Percentiles rank a stretch among this genome's conserved stretches.
These are phyloP conservation scores for Xylaria intraflava DNA, from an alignment of 495 filamentous ascomycete genomes.

Conservation along the genomic window DNA sequence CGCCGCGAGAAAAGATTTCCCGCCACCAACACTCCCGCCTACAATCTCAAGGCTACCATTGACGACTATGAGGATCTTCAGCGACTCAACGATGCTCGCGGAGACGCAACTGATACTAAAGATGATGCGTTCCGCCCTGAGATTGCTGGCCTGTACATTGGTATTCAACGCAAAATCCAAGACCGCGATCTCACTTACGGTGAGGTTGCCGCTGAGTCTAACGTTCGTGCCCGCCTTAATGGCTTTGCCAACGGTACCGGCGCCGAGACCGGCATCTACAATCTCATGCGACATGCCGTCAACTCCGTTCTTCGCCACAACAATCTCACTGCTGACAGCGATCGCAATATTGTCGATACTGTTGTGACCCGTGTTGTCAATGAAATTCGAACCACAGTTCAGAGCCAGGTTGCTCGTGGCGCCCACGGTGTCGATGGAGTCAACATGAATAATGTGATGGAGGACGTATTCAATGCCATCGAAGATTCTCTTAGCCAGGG, in stretches of 20 bases:
- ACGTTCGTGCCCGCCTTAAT: slow-evolving; percentile 15
- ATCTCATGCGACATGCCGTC: slow-evolving; percentile 23
- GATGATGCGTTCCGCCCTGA: slow-evolving; percentile 13
- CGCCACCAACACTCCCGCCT: slow-evolving; percentile 4
- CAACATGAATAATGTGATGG: slow-evolving; percentile 18
- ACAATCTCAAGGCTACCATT: slow-evolving; percentile 7
- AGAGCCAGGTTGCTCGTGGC: slow-evolving; percentile 7
- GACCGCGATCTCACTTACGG: slow-evolving; percentile 19
- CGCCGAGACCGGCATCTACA: slow-evolving; percentile 20
- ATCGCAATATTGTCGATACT: slow-evolving; percentile 11
- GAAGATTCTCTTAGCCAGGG: slow-evolving; percentile 6
- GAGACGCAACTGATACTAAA: neutral
- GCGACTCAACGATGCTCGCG: slow-evolving; percentile 8
- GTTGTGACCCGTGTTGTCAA: slow-evolving; percentile 9
- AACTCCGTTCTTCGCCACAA: slow-evolving; percentile 12
- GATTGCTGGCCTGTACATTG: slow-evolving; percentile 8
- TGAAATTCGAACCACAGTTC: slow-evolving; percentile 17
- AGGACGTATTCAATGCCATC: slow-evolving; percentile 17
- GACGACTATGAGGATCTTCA: slow-evolving; percentile 15
- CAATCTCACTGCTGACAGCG: slow-evolving; percentile 10
- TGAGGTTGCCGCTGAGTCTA: slow-evolving; percentile 15
- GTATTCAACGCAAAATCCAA: slow-evolving; percentile 18
- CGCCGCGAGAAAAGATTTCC: slow-evolving; percentile 23
- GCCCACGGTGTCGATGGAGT: neutral
- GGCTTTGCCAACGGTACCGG: slow-evolving; percentile 21